Evolutionary conservation across 2,329 filamentous ascomycete genomes (phyloP).

Genomic region (Cephalotrichum gorgonifer): DNA sequence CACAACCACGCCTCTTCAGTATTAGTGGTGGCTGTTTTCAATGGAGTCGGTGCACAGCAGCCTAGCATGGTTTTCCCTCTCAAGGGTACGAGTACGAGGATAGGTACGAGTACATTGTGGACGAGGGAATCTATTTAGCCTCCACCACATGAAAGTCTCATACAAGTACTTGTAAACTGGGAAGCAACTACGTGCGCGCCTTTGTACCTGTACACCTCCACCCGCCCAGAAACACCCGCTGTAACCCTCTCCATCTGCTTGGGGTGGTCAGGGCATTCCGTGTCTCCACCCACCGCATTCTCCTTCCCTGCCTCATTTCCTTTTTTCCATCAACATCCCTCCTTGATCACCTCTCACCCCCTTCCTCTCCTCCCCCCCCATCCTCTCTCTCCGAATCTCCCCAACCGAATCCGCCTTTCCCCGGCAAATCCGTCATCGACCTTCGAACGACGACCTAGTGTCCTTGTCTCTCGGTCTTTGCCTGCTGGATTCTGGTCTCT

Average conservation of each 20-base stretch:
- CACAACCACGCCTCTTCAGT: too few species aligned
- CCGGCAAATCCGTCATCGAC: conserved; percentile 6
- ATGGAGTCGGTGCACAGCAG: too few species aligned
- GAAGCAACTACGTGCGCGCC: neutral
- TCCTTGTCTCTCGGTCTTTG: conserved; percentile 4
- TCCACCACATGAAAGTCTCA: too few species aligned
- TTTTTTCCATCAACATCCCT: conserved; percentile 16
- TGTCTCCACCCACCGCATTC: neutral
- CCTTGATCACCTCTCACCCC: conserved; percentile 22
- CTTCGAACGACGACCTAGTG: conserved; percentile 1
- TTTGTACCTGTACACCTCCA: neutral
- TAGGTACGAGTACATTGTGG: too few species aligned
- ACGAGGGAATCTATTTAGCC: too few species aligned
- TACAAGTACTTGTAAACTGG: too few species aligned
- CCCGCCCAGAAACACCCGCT: neutral
- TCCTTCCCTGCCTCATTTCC: conserved; percentile 4
- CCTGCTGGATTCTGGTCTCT: conserved; percentile 6
- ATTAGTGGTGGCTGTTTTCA: too few species aligned
- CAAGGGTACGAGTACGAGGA: too few species aligned
- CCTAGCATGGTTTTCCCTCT: too few species aligned
- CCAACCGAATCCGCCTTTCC: conserved; percentile 6
- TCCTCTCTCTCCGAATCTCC: neutral
- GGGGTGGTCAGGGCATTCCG: neutral
- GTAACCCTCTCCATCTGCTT: neutral
- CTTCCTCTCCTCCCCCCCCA: neutral